Percentiles rank a stretch among this genome's conserved stretches.
phyloP scores from a whole-genome alignment of 176 grass and related monocot species.

The Carex parvula region DNA sequence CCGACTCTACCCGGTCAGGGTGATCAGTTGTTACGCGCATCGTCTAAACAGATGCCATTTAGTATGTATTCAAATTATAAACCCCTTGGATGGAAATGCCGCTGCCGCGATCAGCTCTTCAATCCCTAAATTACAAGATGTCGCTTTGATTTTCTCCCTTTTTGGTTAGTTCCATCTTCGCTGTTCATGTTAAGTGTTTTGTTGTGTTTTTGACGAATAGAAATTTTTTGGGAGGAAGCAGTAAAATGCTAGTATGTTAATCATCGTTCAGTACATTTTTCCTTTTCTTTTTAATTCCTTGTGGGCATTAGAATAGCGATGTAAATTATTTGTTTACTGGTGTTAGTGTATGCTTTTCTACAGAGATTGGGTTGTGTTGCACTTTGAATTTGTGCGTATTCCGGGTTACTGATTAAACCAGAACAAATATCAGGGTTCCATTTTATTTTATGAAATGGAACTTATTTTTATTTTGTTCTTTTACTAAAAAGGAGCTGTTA shows the following conservation, averaged over 20 bases:
- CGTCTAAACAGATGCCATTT: constrained; percentile 2
- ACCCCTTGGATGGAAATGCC: constrained; percentile 77
- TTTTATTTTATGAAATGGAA: neutral
- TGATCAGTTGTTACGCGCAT: neutral
- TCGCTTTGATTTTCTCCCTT: neutral
- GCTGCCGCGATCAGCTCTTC: constrained; percentile 56
- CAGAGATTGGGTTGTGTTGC: neutral
- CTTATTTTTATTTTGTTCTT: neutral
- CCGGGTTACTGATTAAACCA: neutral
- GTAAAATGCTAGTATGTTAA: constrained; percentile 2
- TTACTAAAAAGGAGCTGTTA: neutral
- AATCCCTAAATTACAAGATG: constrained; percentile 41
- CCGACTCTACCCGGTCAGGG: constrained; percentile 39
- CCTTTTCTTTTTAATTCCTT: neutral
- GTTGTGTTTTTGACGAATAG: neutral
- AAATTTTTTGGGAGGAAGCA: neutral
- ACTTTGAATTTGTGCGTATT: neutral
- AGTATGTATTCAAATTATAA: constrained; percentile 57
- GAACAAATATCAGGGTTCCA: neutral
- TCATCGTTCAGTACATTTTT: neutral
- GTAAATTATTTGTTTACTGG: constrained; percentile 11
- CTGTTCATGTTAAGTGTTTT: neutral
- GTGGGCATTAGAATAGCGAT: neutral
- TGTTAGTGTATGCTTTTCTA: neutral
- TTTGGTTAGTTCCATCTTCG: neutral